Evolutionary conservation across 139 green algal genomes (phyloP), one percentile per base, ranked within the genome.

Genomic region (Micractinium sp.): DNA sequence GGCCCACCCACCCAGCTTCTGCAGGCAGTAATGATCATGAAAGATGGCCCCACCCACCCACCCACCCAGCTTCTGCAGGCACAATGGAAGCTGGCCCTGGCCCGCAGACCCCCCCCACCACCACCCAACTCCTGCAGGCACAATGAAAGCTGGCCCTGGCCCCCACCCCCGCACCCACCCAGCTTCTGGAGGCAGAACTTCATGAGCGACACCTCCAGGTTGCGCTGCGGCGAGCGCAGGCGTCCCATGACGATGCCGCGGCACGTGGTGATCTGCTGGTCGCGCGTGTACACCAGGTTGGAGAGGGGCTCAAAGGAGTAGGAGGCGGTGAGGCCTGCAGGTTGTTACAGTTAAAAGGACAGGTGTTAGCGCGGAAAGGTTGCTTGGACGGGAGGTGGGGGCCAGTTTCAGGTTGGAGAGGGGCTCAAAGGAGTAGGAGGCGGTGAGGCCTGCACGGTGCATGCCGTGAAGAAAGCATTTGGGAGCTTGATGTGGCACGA

Each of bases 231-330:
- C 14, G 92, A 96, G 69, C 97, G 93, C 91, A 99, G 91, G 19
- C 94, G 90, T 0, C 95, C 97, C 95, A 98, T 98, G 1, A 99
- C 95, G 56, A 99, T 96, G 89, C 97, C 97, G 81, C 93, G 95
- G 93, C 90, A 94, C 0, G 96, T 99, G 20, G 96, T 98, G 89
- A 99, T 96, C 90, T 96, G 93, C 93, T 99, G 97, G 93, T 99
- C 97, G 35, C 97, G 94, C 33, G 96, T 99, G 94, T 98, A 99
- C 47, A 99, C 93, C 89, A 99, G 93, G 93, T 99, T 99, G 91
- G 93, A 96, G 66, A 99, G 93, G 2, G 97, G 97, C 93, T 98
- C 89, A 88, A 99, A 98, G 31, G 90, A 95, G 94, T 99, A 99
- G 60, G 92, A 93, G 38, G 97, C 95, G 31, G 92, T 95, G 39